phyloP scores from a whole-genome alignment of 371 early-diverging fungal genomes.

The Enteropsectra breve region DNA sequence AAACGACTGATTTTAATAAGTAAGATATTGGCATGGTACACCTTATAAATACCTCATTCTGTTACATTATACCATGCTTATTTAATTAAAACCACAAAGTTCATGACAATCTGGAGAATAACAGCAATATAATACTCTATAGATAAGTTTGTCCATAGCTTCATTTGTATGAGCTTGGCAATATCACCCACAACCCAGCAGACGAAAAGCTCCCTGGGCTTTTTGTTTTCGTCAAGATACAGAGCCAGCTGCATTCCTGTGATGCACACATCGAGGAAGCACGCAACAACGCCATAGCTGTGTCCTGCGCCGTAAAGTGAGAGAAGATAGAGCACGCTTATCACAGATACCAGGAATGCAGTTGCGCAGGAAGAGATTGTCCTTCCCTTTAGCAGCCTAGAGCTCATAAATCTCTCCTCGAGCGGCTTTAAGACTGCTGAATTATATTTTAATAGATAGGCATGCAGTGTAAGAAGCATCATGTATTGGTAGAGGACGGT shows the following conservation, averaged over 20 bases:
- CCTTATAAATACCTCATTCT: too few relatives aligned
- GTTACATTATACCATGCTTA: too few relatives aligned
- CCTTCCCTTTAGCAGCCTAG: not conserved
- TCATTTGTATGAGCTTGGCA: conserved; percentile 39
- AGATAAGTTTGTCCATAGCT: conserved; percentile 25
- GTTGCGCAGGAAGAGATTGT: not conserved
- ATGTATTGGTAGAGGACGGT: conserved; percentile 39
- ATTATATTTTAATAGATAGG: conserved; percentile 36
- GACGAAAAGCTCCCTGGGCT: conserved; percentile 46
- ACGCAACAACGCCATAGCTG: conserved; percentile 32
- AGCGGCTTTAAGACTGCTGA: conserved; percentile 14
- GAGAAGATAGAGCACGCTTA: not conserved
- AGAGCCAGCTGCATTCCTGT: conserved; percentile 45
- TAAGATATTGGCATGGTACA: too few relatives aligned
- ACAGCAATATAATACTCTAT: conserved; percentile 27
- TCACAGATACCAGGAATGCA: not conserved
- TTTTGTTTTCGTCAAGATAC: conserved; percentile 22
- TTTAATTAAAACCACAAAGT: too few relatives aligned
- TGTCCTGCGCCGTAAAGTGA: not conserved
- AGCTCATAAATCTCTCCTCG: conserved; percentile 38
- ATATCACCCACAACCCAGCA: conserved; percentile 55
- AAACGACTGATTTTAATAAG: too few relatives aligned
- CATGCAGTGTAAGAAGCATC: conserved; percentile 43
- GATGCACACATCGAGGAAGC: conserved; percentile 35
- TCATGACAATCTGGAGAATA: conserved; percentile 43